Evolutionary conservation across 768 basidiomycete genomes (phyloP), one percentile per base, ranked within the genome.

Genomic region (Lentinula aciculospora): DNA sequence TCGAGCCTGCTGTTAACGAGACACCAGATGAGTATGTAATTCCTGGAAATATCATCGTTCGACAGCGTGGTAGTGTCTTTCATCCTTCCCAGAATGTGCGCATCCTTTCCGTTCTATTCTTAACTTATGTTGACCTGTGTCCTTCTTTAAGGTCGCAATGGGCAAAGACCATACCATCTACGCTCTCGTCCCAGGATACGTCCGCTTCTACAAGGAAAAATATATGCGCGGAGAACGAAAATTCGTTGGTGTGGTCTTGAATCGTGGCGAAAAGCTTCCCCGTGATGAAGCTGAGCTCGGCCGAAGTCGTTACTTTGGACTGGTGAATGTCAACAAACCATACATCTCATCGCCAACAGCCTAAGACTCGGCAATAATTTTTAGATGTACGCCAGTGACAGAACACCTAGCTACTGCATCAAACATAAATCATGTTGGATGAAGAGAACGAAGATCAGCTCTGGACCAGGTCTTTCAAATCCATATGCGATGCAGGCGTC

Each of bases 141-240:
- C 53, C 58, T 36, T 39, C 58, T 48, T 56, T 64, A n/a, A 96
- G 92, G 93, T 98, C 55, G 85, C 84, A 62, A 87, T 92, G 69
- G 97, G 95, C 21, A 84, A 88, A 58, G 97, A 99, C 72, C 94
- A 98, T 73, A 98, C 97, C 1, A 79, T 99, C 56, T 98, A 88
- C 67, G 95, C 97, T 25, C 78, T 83, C 2, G 85, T 85, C 4
- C 95, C 96, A 0, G 97, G 97, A 12, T 94, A 83, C 67, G 92
- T 99, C 37, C 91, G 94, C 40, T 98, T 94, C 74, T 99, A 97
- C 84, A 88, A 85, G 70, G 76, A 84, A 68, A 88, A 86, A 58
- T 85, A 83, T 75, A 79, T 85, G 76, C 79, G 84, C 28, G 80
- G 83, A 49, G 84, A 89, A 64, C 83, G 91, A 51, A 85, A 83